These are phyloP conservation scores for Trametes pubescens DNA, from an alignment of 1,284 basidiomycete genomes.

Conservation along the genomic window DNA sequence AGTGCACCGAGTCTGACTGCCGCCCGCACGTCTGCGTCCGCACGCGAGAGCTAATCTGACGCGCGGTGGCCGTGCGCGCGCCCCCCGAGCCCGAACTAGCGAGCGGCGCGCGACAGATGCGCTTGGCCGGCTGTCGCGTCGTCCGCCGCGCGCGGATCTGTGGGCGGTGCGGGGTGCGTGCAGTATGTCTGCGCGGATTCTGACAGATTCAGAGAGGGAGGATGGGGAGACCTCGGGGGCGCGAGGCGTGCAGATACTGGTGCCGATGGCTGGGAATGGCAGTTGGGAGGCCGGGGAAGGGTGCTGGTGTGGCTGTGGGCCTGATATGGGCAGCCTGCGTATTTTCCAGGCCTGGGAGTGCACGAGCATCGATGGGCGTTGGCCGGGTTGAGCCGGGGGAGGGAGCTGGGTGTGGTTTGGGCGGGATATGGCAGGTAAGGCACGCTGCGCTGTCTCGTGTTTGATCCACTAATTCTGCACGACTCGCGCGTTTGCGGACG, in stretches of 20 bases:
- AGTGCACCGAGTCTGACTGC: no score
- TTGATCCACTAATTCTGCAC: constrained; percentile 27
- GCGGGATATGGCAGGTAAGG: constrained; percentile 37
- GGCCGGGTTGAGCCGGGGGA: constrained; percentile 3
- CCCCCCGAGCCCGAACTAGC: constrained; percentile 15
- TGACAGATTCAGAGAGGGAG: constrained; percentile 20
- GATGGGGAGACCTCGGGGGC: constrained; percentile 22
- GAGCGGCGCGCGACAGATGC: not conserved
- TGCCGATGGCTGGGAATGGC: constrained; percentile 25
- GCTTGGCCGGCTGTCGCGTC: not conserved
- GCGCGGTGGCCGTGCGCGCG: constrained; percentile 13
- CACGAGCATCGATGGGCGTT: constrained; percentile 24
- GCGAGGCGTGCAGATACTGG: constrained; percentile 2
- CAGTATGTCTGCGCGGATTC: not conserved
- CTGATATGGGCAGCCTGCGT: constrained; percentile 24
- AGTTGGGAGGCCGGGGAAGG: constrained; percentile 29
- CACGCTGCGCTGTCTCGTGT: constrained; percentile 40
- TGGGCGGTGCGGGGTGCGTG: constrained; percentile 21
- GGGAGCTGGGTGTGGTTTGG: not conserved
- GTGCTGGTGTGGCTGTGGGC: constrained; percentile 23
- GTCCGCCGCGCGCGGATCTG: constrained; percentile 9
- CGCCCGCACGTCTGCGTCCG: not conserved
- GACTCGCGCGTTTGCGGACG: constrained; percentile 32
- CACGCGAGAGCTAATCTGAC: constrained; percentile 23
- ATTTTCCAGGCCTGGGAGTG: constrained; percentile 12